Evolutionary conservation across 2,329 filamentous ascomycete genomes (phyloP).

Genomic region (Ceratocystis huliohia): DNA sequence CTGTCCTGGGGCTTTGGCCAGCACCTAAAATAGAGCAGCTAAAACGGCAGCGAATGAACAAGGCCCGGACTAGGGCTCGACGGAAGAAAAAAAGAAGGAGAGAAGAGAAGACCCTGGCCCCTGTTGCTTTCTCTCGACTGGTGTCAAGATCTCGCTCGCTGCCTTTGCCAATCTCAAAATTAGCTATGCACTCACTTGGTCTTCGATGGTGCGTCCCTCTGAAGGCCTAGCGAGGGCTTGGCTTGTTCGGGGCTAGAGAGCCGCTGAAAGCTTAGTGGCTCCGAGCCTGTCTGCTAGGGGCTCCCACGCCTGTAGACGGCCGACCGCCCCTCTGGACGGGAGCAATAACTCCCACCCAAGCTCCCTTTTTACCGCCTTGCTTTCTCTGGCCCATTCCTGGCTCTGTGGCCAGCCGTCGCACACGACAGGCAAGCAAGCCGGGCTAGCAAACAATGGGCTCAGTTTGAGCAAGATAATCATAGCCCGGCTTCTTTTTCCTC

Average conservation of each 20-base stretch:
- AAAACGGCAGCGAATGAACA: constrained; percentile 6
- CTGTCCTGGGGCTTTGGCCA: neutral
- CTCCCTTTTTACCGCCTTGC: neutral
- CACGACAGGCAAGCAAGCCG: neutral
- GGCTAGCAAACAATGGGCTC: neutral
- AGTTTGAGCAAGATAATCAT: neutral
- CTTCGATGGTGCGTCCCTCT: too few relatives aligned
- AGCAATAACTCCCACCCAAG: too few relatives aligned
- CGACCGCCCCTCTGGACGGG: too few relatives aligned
- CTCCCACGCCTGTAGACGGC: neutral
- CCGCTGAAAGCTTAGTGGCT: neutral
- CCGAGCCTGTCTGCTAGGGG: neutral
- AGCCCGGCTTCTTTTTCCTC: too few relatives aligned
- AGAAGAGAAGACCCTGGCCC: neutral
- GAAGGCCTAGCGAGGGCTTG: too few relatives aligned
- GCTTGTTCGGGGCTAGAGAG: too few relatives aligned
- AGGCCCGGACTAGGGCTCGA: neutral
- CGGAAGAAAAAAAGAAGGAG: neutral
- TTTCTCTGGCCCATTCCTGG: neutral
- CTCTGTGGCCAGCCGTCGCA: neutral
- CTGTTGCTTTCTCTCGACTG: neutral
- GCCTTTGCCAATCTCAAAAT: too few relatives aligned
- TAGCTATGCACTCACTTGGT: too few relatives aligned
- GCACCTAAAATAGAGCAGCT: constrained; percentile 7
- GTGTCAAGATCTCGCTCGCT: neutral